Percentiles rank a stretch among this genome's conserved stretches.
These are phyloP conservation scores for Pichia scutulata DNA, from an alignment of 805 yeast species.

Conservation along the genomic window DNA sequence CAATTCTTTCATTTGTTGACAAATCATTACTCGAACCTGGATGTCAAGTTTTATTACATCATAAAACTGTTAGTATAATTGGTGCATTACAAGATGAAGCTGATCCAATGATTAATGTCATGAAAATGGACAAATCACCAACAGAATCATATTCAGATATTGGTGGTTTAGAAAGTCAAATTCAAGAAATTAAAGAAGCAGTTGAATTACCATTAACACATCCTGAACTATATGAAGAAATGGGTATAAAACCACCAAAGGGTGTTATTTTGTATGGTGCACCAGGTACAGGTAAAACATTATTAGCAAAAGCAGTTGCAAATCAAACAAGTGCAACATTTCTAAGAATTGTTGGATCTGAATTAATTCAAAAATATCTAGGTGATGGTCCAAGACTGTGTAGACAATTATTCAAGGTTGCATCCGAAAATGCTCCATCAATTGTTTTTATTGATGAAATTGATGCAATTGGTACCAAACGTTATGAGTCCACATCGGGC, in stretches of 20 bases:
- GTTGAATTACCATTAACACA: conserved; percentile 94
- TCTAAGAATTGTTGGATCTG: conserved; percentile 93
- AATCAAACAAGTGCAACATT: conserved; percentile 96
- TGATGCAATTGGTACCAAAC: conserved; percentile 98
- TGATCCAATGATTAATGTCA: conserved; percentile 95
- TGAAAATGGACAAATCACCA: conserved; percentile 97
- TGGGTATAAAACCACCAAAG: conserved; percentile 98
- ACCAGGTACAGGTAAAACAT: conserved; percentile 96
- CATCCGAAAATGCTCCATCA: conserved; percentile 96
- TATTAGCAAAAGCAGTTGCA: conserved; percentile 95
- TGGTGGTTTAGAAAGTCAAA: conserved; percentile 93
- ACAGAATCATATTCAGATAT: conserved; percentile 94
- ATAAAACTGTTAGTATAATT: conserved; percentile 91
- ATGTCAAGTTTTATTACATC: conserved; percentile 90
- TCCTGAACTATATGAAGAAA: conserved; percentile 94
- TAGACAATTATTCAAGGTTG: conserved; percentile 91
- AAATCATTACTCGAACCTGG: conserved; percentile 95
- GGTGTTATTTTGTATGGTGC: conserved; percentile 97
- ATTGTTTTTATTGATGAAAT: conserved; percentile 97
- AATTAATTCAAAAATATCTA: conserved; percentile 89
- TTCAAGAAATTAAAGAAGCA: conserved; percentile 95
- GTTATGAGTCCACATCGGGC: conserved; percentile 87
- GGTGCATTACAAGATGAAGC: conserved; percentile 98
- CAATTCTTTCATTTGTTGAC: conserved; percentile 93
- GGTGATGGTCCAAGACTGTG: conserved; percentile 97